These are phyloP conservation scores for Amaranthus palmeri DNA, from an alignment of 148 eudicot species.

Conservation along the genomic window DNA sequence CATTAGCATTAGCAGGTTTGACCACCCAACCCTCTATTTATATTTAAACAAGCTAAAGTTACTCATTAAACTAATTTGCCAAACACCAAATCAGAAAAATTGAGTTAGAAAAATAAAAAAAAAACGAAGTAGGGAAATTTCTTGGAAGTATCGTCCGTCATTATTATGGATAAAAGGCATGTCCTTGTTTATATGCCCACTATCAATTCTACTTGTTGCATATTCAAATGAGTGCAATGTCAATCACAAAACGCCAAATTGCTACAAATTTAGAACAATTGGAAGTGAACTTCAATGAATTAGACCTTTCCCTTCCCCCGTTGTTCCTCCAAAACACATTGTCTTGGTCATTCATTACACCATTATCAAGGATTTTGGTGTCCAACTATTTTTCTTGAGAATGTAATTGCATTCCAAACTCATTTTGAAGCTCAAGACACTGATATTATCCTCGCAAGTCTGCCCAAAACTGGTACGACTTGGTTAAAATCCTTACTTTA, in stretches of 20 bases:
- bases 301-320: constrained; percentile 14
- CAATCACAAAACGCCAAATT: background rate
- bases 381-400: background rate
- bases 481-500: constrained; percentile 14
- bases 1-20: too few species aligned
- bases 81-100: too few species aligned
- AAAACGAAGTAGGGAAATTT: too few species aligned
- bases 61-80: too few species aligned
- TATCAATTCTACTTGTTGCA: too few species aligned
- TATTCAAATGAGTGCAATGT: background rate
- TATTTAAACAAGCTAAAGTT: too few species aligned
- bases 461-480: constrained; percentile 18
- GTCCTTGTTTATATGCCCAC: too few species aligned
- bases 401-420: constrained; percentile 8
- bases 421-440: constrained; percentile 16
- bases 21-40: too few species aligned
- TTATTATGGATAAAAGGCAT: too few species aligned
- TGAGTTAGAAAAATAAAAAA: too few species aligned
- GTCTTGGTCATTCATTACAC: background rate
- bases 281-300: background rate
- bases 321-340: background rate
- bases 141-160: too few species aligned
- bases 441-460: constrained; percentile 13
- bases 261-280: too few species aligned
- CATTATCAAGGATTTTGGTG: background rate